Percentiles rank a stretch among this genome's conserved stretches.
Conservation (phyloP, 129 eudicot species). For the Lonicera japonica region DNA sequence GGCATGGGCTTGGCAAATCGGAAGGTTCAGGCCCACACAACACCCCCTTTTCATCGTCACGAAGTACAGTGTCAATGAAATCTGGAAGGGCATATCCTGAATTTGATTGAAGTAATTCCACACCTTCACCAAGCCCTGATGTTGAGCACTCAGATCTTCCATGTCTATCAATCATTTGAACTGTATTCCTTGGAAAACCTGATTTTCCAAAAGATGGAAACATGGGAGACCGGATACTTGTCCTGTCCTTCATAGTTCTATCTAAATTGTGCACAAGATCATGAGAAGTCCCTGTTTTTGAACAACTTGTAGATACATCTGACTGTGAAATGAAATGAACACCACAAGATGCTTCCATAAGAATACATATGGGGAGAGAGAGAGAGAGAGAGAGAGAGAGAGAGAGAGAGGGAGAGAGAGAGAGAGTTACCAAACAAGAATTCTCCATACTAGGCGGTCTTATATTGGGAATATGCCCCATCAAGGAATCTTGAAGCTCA, state of each 20-base stretch:
- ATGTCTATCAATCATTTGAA: constrained; percentile 5
- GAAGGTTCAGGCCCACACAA: constrained; percentile 21
- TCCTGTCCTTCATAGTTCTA: constrained; percentile 16
- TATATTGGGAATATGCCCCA: constrained; percentile 10
- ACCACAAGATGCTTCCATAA: constrained; percentile 14
- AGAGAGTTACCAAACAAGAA: constrained; percentile 53
- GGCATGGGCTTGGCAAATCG: constrained; percentile 18
- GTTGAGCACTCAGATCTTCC: too few relatives aligned
- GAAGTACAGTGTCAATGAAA: constrained; percentile 5
- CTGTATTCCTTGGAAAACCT: constrained; percentile 14
- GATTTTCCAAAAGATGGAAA: constrained; percentile 19
- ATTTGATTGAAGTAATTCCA: neutral
- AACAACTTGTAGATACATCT: constrained; percentile 40
- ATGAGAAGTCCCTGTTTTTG: constrained; percentile 28
- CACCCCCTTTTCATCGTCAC: too few relatives aligned
- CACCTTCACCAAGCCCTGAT: too few relatives aligned
- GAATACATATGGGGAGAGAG: neutral
- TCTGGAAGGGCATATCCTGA: neutral
- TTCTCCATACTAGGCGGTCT: constrained; percentile 16
- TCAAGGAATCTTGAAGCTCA: constrained; percentile 37
- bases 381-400: neutral
- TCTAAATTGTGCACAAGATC: constrained; percentile 17
- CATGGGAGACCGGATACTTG: neutral
- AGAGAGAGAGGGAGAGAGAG: constrained; percentile 1
- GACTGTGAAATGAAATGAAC: constrained; percentile 45